Evolutionary conservation across 768 basidiomycete species (phyloP), one percentile per base, ranked within the genome.

Genomic region (Amanita subjunquillea): DNA sequence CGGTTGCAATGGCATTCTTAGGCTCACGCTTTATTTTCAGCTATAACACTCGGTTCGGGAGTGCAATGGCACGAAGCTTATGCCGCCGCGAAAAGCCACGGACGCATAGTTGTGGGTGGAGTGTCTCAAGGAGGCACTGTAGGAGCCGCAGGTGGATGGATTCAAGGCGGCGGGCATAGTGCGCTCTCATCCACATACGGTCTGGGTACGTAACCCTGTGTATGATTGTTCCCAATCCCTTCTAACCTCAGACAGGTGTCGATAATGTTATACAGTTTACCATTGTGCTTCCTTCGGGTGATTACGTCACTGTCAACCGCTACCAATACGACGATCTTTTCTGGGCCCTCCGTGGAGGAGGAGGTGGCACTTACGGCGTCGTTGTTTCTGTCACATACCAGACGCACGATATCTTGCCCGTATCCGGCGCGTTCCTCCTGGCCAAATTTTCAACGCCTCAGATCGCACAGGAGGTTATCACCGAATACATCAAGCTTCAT

Each of bases 81-180:
- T 53, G 58, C 54, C 2, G 67, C 69, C 5, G 71, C 66, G 6
- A 60, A 72, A n/a, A 55, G 62, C 3, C 58, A 72, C n/a, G 66
- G 64, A 0, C 68, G 71, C 4, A 59, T 70, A 41, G 63, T 80
- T 17, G 67, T 79, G 4, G 79, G 79, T 5, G 77, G 72, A 7
- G n/a, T 67, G 4, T 69, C 69, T 6, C 9, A 34, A 0, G 66
- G 67, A 5, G 74, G 68, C 20, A 69, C 74, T 4, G 66, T 78
- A 3, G 77, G 75, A 36, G 69, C 75, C 23, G 67, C 70, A 12
- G 76, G 74, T 27, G 77, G 76, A 17, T 79, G 74, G 72, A 50
- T 73, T 3, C 60, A 67, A 27, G 78, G 77, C 10, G 75, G 73
- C 4, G 75, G 77, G 3, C 48, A 49, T 23, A 49, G 48, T 15